Percentiles rank a stretch among this genome's conserved stretches.
Evolutionary conservation across 2,329 filamentous ascomycete species (phyloP).

Genomic region (Penicillium sp.): DNA sequence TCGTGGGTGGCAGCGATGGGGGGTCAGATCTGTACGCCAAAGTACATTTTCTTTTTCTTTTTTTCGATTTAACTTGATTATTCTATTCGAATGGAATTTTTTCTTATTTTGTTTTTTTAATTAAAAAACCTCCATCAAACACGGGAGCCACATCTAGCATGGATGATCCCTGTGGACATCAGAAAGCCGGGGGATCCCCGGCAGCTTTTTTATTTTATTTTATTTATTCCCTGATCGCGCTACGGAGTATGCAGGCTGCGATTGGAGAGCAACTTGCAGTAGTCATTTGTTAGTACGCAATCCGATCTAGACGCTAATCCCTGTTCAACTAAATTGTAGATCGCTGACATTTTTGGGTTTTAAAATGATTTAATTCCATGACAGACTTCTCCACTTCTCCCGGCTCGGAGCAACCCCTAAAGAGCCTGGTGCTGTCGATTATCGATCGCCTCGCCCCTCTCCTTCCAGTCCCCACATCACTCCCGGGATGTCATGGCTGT

Average conservation of each 20-base stretch:
- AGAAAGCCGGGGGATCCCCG: conserved; percentile 19
- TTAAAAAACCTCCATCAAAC: conserved; percentile 1
- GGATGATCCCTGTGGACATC: conserved; percentile 23
- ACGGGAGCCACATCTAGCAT: conserved; percentile 10
- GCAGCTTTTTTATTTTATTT: neutral
- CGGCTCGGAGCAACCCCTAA: conserved; percentile 7
- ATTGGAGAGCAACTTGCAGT: conserved; percentile 19
- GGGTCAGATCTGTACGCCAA: conserved; percentile 1
- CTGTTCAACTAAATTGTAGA: conserved; percentile 11
- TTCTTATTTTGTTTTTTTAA: neutral
- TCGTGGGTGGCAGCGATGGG: conserved; percentile 10
- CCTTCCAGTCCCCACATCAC: neutral
- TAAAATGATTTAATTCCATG: neutral
- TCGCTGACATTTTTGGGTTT: neutral
- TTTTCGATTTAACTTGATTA: neutral
- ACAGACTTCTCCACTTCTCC: neutral
- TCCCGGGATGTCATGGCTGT: conserved; percentile 1
- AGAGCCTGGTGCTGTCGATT: conserved; percentile 18
- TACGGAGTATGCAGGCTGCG: conserved; percentile 13
- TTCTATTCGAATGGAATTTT: neutral
- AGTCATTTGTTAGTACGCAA: conserved; percentile 5
- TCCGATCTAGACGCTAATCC: conserved; percentile 10
- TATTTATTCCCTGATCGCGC: conserved; percentile 14
- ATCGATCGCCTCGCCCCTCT: conserved; percentile 16
- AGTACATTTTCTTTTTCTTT: neutral